Evolutionary conservation across 345 rosid genomes (phyloP), one percentile per base, ranked within the genome.

Genomic region (Brassica nigra): DNA sequence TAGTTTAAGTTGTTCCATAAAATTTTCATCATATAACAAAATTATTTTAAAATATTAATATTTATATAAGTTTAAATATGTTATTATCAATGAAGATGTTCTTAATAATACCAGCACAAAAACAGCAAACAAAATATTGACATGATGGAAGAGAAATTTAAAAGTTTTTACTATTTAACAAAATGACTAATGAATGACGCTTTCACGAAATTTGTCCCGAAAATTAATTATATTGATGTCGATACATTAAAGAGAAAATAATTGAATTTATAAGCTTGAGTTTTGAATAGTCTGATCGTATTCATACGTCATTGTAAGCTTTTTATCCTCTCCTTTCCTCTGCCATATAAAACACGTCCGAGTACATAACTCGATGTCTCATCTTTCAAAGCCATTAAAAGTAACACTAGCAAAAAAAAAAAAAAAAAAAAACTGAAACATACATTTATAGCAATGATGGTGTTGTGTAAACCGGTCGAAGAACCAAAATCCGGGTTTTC

Each of bases 401-500:
- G 27, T 4, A 23, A 65, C 65, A 4, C 28, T 11, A 5, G 1
- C n/a, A 61, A 59, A 14, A 5, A 0, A 57, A 76, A 68, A 14
- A 2, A 83, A 66, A 77, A 83, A 83, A 9, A 83, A 71, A 78
- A 74, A 15, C 15, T 71, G 18, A 61, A 79, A 33, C 64, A 47
- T 27, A 14, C 63, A 66, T 18, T 20, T 67, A 59, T 27, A 62
- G 28, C 64, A 74, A 80, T 80, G 83, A 68, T 44, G 6, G 59
- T 80, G 10, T 74, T 80, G 37, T 62, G 76, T 80, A 80, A 80
- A 68, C 79, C 62, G 52, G 66, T 68, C 18, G 0, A 27, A 74
- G 66, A 68, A 80, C 66, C 42, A 15, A 57, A 55, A 63, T 3
- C 42, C 23, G 55, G 58, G 69, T 70, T 78, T 61, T 66, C 87